Percentiles rank a stretch among this genome's conserved stretches.
These are phyloP conservation scores for Raphidocelis subcapitata DNA, from an alignment of 139 green algal genomes.

Conservation along the genomic window DNA sequence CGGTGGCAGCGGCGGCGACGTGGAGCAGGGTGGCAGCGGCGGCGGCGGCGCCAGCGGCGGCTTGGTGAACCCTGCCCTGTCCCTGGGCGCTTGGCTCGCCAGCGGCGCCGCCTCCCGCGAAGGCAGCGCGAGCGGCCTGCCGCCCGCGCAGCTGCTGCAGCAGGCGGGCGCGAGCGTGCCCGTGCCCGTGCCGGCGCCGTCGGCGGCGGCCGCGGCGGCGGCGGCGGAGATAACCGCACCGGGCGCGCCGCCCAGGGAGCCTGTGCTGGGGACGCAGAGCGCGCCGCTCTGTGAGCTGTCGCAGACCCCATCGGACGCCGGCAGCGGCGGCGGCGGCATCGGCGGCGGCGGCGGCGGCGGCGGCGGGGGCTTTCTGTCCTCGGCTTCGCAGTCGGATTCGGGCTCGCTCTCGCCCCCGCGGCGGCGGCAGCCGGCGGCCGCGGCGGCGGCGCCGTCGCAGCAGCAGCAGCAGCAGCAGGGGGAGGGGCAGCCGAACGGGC, in stretches of 20 bases:
- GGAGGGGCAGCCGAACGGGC: background rate
- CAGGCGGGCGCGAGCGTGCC: background rate
- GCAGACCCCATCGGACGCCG: background rate
- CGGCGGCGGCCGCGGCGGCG: background rate
- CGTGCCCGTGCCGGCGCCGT: background rate
- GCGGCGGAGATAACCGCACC: background rate
- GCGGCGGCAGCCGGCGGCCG: background rate
- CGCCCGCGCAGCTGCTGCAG: background rate
- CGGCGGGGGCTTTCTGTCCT: background rate
- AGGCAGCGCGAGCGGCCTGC: too few species aligned
- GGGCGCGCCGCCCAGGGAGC: background rate
- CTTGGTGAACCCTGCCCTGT: too few species aligned
- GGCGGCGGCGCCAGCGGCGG: too few species aligned
- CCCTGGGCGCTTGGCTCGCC: too few species aligned
- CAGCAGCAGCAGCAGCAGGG: constrained; percentile 14
- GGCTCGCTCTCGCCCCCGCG: background rate
- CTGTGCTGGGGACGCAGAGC: too few species aligned
- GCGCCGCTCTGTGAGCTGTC: background rate
- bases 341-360: background rate
- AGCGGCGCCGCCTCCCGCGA: too few species aligned
- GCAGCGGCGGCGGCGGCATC: background rate
- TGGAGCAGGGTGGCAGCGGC: too few species aligned
- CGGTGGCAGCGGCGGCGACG: too few species aligned
- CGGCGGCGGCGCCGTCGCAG: background rate
- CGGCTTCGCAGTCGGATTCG: too few species aligned